These are phyloP conservation scores for Pseudopithomyces maydicus DNA, from an alignment of 2,329 filamentous ascomycete genomes.

Conservation along the genomic window DNA sequence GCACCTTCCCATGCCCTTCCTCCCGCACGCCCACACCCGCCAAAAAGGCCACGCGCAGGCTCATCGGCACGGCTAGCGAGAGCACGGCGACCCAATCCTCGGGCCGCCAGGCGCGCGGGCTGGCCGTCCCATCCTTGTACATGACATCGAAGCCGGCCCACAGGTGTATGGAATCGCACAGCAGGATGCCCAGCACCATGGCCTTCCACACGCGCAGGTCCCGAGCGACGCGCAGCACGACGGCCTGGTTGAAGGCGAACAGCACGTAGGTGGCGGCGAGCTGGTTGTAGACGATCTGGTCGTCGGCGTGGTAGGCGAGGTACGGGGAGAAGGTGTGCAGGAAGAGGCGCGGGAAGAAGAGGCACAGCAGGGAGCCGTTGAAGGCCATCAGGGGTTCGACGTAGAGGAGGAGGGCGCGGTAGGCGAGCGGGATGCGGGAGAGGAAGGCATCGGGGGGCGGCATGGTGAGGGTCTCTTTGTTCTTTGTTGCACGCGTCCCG, in stretches of 20 bases:
- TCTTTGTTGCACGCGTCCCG: neutral
- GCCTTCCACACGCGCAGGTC: conserved; percentile 72
- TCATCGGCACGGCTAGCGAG: conserved; percentile 37
- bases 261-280: conserved; percentile 78
- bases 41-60: conserved; percentile 45
- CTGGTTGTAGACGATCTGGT: conserved; percentile 68
- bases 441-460: neutral
- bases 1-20: conserved; percentile 14
- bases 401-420: conserved; percentile 74
- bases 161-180: conserved; percentile 77
- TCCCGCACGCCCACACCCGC: conserved; percentile 38
- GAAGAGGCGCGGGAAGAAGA: conserved; percentile 59
- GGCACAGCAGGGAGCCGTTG: conserved; percentile 58
- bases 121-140: conserved; percentile 30
- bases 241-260: conserved; percentile 76
- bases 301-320: conserved; percentile 42
- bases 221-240: conserved; percentile 71
- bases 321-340: conserved; percentile 64
- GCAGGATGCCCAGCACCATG: conserved; percentile 67
- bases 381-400: conserved; percentile 66
- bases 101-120: conserved; percentile 36
- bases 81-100: conserved; percentile 48
- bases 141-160: conserved; percentile 49
- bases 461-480: neutral
- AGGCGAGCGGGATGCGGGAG: conserved; percentile 57